A percentile compares a stretch with the other conserved stretches of the same genome.
phyloP scores from a whole-genome alignment of 352 stramenopile genomes.

The Phytopythium chamaehyphon region DNA sequence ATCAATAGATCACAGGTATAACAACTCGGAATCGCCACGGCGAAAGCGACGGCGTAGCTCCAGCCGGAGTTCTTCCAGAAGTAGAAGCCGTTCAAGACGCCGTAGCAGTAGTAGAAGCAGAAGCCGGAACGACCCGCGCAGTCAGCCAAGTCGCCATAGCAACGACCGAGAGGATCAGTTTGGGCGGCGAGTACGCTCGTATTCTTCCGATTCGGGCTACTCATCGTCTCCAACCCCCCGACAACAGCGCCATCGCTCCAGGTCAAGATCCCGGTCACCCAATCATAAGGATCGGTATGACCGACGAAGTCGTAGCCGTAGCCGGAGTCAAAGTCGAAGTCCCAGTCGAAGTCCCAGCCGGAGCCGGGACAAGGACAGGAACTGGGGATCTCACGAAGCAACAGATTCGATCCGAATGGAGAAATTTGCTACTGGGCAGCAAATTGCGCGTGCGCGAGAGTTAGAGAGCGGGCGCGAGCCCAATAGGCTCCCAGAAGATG shows the following conservation, averaged over 20 bases:
- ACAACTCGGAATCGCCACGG: slow-evolving; percentile 5
- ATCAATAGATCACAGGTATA: slow-evolving; percentile 17
- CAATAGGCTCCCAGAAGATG: slow-evolving; percentile 40
- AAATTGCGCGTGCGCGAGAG: slow-evolving; percentile 65
- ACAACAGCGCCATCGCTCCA: slow-evolving; percentile 2
- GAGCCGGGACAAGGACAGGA: slow-evolving; percentile 2
- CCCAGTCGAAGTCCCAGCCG: slow-evolving; percentile 23
- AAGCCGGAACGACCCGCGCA: slow-evolving; percentile 21
- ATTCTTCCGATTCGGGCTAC: slow-evolving; percentile 2
- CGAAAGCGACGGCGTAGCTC: slow-evolving; percentile 16
- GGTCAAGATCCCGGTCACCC: slow-evolving; percentile 3
- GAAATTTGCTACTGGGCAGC: slow-evolving; percentile 61
- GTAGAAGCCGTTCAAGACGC: slow-evolving; percentile 18
- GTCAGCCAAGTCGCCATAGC: slow-evolving; percentile 10
- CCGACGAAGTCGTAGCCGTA: slow-evolving; percentile 11
- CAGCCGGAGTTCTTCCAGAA: slow-evolving; percentile 39
- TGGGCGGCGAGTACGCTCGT: neutral
- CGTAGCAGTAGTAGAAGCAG: slow-evolving; percentile 20
- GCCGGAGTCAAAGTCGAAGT: slow-evolving; percentile 8
- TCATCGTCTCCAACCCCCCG: slow-evolving; percentile 1
- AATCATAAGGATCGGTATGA: slow-evolving; percentile 7
- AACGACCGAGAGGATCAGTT: neutral
- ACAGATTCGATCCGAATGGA: slow-evolving; percentile 1
- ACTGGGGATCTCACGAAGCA: slow-evolving; percentile 2
- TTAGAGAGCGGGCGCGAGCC: slow-evolving; percentile 53